Evolutionary conservation across 768 basidiomycete genomes (phyloP), one percentile per base, ranked within the genome.

Genomic region (Exidia glandulosa): DNA sequence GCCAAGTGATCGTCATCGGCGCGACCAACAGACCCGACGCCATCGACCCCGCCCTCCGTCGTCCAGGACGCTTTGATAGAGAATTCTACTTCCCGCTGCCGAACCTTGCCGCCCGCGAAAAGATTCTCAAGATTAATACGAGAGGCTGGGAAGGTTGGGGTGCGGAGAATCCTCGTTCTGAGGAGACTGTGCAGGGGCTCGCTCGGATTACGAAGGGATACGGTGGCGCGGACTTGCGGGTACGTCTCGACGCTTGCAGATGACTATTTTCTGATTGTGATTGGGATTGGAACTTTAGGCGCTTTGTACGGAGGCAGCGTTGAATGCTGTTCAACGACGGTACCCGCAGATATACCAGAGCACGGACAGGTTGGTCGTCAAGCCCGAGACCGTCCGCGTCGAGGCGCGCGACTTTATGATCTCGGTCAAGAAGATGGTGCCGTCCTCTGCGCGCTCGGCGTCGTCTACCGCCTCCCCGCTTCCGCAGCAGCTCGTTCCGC

Each of bases 301-400:
- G 0, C 75, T 99, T 3, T 97, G 95, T 66, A 98, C 96, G 5
- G 96, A 99, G 74, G 93, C 96, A 10, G 90, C 94, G 1, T 71
- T 99, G 65, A 98, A 98, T 67, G 95, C 95, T 0, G 89, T 99
- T 27, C 96, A 99, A 68, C 77, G 96, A 61, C 80, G 88, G 59
- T 99, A 99, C 71, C 96, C 96, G 0, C 96, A 99, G 70, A 94
- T 98, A 52, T 99, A 99, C 78, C 88, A 90, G 73, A 88, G 90
- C 3, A 83, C 79, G 32, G 94, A 98, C 62, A 79, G 96, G 10
- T 74, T 97, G 2, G 68, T 93, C 56, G 77, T 98, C 59, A 82
- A 90, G 63, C 89, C 94, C 6, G 88, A 90, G 66, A 85, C 86
- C 2, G 96, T 98, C 63, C 78, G 79, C 32, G 84, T 97, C 19